Base-by-base conservation (phyloP, 2,329 filamentous ascomycete species). In the Botrytis pseudocinerea region DNA sequence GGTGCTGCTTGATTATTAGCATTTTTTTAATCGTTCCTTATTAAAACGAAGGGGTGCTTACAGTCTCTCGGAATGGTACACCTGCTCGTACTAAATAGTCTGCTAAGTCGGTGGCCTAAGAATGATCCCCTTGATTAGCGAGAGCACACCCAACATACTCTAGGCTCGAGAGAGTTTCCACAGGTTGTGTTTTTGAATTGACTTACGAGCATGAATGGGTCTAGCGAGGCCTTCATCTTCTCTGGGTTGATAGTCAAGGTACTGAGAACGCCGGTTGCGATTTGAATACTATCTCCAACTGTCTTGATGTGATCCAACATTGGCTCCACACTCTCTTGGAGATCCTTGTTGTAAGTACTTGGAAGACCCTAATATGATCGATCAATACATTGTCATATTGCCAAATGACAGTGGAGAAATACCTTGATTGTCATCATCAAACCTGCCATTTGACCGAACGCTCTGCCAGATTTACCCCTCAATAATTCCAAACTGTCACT, bases 221-320 rank as follows among this genome's bases (percentile, higher is more conserved):
- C 91, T 18, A 97, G 86, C 0, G 93, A 91, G 28, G 91, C 92
- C 74, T 85, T 84, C 94, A 97, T 97, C 83, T 90, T 91, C 75
- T 92, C 90, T 0, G 92, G 89, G 78, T 89, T 86, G 75, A 92
- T 87, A 9, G 85, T 88, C 18, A 97, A 85, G 0, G 93, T 97
- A 1, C 89, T 89, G 6, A 97, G 85, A 8, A 97, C 91, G 71
- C 94, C 92, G 38, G 92, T 92, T 42, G 93, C 92, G 78, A 97
- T 97, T 82, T 92, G 90, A 71, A 97, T 87, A 80, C 92, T 94
- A 85, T 97, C 92, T 73, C 87, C 88, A 75, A 96, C 87, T 9
- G 93, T 95, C 87, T 94, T 93, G 82, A 95, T 88, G 81, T 91
- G 89, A 82, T 97, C 93, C 66, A 97, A 88, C 83, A 97, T 89